Evolutionary conservation across 2,329 filamentous ascomycete genomes (phyloP).

Genomic region (Drechslerella coelobrocha): DNA sequence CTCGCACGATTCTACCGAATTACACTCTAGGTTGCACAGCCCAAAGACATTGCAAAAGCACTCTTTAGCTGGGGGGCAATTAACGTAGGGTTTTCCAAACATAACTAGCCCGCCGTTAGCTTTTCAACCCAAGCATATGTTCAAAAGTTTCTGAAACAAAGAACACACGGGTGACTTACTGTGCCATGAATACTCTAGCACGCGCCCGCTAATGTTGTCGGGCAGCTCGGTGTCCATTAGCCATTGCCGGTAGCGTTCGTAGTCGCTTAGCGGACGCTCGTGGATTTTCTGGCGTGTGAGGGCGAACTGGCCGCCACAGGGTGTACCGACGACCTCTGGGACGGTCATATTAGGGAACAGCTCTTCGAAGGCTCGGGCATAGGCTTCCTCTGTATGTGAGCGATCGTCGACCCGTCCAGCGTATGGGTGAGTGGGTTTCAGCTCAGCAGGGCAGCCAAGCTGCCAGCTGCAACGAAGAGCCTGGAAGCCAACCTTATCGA

Average conservation of each 20-base stretch:
- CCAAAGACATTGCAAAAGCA: constrained; percentile 74
- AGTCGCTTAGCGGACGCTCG: constrained; percentile 63
- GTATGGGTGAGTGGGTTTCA: constrained; percentile 58
- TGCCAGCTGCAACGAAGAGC: constrained; percentile 68
- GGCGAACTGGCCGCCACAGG: constrained; percentile 73
- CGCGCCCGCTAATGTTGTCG: constrained; percentile 66
- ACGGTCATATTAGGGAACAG: constrained; percentile 42
- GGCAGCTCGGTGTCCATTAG: constrained; percentile 62
- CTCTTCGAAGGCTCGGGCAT: constrained; percentile 25
- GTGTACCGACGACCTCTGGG: constrained; percentile 61
- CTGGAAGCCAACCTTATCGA: constrained; percentile 66
- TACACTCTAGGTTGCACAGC: constrained; percentile 62
- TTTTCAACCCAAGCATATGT: constrained; percentile 9
- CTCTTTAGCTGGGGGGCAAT: constrained; percentile 68
- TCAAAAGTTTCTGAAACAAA: background rate
- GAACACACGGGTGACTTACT: constrained; percentile 59
- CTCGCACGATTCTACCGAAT: constrained; percentile 62
- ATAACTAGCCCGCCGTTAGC: constrained; percentile 60
- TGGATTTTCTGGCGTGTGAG: constrained; percentile 65
- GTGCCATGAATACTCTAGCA: constrained; percentile 74
- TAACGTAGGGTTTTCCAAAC: constrained; percentile 66
- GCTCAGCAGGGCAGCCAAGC: constrained; percentile 65
- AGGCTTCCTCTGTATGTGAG: constrained; percentile 43
- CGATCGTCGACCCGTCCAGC: constrained; percentile 58
- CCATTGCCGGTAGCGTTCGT: constrained; percentile 68